A percentile compares a stretch with the other conserved stretches of the same genome.
These are phyloP conservation scores for Melampsora americana DNA, from an alignment of 1,284 basidiomycete species.

Conservation along the genomic window DNA sequence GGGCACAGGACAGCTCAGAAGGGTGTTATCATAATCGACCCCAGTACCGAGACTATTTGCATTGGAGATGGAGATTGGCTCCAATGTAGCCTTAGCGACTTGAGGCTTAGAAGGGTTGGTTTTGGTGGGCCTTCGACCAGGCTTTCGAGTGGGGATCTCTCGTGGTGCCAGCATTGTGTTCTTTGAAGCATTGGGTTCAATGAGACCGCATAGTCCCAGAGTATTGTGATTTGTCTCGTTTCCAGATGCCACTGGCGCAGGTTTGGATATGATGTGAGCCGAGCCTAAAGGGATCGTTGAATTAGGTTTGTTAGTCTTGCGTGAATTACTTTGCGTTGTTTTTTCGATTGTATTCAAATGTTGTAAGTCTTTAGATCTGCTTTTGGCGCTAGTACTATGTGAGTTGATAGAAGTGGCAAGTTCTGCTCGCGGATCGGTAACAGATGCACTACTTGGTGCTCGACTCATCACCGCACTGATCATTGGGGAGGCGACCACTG, in stretches of 20 bases:
- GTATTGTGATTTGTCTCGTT: slow-evolving; percentile 11
- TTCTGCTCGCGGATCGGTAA: slow-evolving; percentile 15
- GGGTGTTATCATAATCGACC: slow-evolving; percentile 13
- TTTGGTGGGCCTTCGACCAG: slow-evolving; percentile 39
- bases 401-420: no score
- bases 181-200: slow-evolving; percentile 8
- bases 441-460: slow-evolving; percentile 17
- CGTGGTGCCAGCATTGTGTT: neutral
- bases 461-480: slow-evolving; percentile 37
- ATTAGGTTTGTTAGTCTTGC: neutral
- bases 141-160: slow-evolving; percentile 21
- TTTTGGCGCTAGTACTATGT: neutral
- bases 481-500: slow-evolving; percentile 9
- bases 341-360: neutral
- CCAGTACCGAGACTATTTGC: neutral
- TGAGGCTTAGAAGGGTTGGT: slow-evolving; percentile 12
- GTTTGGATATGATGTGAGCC: no score
- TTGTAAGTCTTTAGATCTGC: neutral
- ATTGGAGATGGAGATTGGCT: slow-evolving; percentile 11
- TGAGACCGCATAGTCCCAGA: slow-evolving; percentile 32
- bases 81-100: slow-evolving; percentile 11
- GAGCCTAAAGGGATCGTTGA: neutral
- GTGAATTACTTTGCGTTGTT: neutral
- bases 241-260: neutral
- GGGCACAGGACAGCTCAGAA: neutral